Evolutionary conservation across 2,329 filamentous ascomycete species (phyloP).

Genomic region (Pseudocercospora eumusae): DNA sequence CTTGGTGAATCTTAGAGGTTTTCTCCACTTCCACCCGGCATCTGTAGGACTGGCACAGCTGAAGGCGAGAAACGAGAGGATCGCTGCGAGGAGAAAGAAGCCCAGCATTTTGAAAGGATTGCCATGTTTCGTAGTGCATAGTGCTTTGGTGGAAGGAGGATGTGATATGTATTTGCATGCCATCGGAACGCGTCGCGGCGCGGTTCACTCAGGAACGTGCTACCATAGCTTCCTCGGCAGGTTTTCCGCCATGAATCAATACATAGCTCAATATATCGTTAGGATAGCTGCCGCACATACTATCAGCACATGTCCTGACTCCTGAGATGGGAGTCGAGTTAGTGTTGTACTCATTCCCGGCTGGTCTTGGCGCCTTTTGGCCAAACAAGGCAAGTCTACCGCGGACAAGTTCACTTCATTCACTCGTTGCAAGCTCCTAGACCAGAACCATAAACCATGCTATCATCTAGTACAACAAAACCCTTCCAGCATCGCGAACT

Average conservation of each 20-base stretch:
- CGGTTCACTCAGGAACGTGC: too few relatives aligned
- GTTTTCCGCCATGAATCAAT: not conserved
- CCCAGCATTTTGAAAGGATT: not conserved
- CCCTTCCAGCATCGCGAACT: not conserved
- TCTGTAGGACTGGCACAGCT: not conserved
- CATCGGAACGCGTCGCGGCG: too few relatives aligned
- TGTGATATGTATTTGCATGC: too few relatives aligned
- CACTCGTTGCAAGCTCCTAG: not conserved
- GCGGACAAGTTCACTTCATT: not conserved
- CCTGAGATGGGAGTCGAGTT: too few relatives aligned
- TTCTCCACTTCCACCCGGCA: not conserved
- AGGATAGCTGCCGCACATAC: too few relatives aligned
- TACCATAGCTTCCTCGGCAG: not conserved
- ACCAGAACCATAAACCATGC: not conserved
- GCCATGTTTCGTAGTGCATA: not conserved
- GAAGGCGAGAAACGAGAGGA: not conserved
- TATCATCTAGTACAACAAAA: not conserved
- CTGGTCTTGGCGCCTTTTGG: not conserved
- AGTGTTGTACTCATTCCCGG: not conserved
- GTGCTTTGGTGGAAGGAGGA: not conserved
- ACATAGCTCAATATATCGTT: too few relatives aligned
- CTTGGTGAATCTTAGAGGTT: conserved; percentile 32
- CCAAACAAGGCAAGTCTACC: not conserved
- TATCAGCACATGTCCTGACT: too few relatives aligned
- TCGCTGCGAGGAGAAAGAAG: not conserved